A percentile compares a stretch with the other conserved stretches of the same genome.
phyloP scores from a whole-genome alignment of 768 basidiomycete species.

The Tulasnella sp. region DNA sequence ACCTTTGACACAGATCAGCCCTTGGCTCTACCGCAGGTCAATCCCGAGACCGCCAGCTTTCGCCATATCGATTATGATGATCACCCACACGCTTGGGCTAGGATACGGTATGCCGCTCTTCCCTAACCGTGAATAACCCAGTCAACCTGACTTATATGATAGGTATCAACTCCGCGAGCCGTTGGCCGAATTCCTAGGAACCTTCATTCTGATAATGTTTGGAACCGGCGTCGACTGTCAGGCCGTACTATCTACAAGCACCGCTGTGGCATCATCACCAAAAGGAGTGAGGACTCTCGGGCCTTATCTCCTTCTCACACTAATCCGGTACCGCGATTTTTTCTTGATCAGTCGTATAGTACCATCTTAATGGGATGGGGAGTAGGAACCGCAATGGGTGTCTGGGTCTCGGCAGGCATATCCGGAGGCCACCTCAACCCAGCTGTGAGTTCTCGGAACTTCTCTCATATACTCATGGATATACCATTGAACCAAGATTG shows the following conservation, averaged over 20 bases:
- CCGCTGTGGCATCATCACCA: not conserved
- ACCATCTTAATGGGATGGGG: constrained; percentile 18
- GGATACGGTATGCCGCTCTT: no score
- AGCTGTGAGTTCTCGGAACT: constrained; percentile 2
- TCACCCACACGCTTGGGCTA: no score
- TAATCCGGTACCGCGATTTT: no score
- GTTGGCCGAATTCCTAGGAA: constrained; percentile 13
- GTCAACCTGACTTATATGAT: no score
- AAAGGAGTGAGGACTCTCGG: not conserved
- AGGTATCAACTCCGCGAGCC: constrained; percentile 2
- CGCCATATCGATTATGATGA: no score
- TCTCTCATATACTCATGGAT: not conserved
- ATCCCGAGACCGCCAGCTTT: no score
- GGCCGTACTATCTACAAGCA: constrained; percentile 4
- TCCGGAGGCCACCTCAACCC: constrained; percentile 18
- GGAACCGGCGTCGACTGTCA: constrained; percentile 13
- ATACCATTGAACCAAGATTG: not conserved
- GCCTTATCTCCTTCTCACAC: not conserved
- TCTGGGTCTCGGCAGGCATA: constrained; percentile 13
- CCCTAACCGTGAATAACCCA: no score
- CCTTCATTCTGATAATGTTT: constrained; percentile 9
- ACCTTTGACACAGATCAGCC: no score
- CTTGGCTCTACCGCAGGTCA: no score
- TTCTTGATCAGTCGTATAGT: constrained; percentile 2
- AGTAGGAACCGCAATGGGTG: constrained; percentile 15